These are phyloP conservation scores for Athelia sp. DNA, from an alignment of 1,284 basidiomycete genomes.

Conservation along the genomic window DNA sequence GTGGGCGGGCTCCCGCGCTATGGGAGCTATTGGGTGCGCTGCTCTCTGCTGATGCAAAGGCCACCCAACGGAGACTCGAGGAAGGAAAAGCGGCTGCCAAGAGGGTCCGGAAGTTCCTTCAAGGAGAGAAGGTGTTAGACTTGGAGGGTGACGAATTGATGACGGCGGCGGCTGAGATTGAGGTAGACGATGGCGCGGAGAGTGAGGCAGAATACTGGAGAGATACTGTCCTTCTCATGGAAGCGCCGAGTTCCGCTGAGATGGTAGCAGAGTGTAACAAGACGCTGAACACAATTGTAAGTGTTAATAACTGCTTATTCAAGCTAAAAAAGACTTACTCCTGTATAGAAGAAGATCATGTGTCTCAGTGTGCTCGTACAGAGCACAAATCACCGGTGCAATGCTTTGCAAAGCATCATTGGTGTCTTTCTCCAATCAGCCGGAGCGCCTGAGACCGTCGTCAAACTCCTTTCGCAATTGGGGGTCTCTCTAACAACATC, in stretches of 20 bases:
- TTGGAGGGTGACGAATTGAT: constrained; percentile 1
- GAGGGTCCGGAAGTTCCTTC: not conserved
- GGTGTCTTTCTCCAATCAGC: too few species aligned
- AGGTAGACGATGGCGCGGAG: not conserved
- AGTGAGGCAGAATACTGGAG: not conserved
- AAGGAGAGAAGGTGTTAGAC: not conserved
- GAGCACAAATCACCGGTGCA: too few species aligned
- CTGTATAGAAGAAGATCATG: not conserved
- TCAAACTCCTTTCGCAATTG: constrained; percentile 5
- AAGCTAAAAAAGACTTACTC: too few species aligned
- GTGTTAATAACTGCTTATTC: not conserved
- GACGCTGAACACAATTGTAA: not conserved
- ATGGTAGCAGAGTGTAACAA: not conserved
- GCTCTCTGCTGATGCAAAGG: not conserved
- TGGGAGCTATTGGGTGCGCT: constrained; percentile 6
- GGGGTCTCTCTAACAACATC: constrained; percentile 5
- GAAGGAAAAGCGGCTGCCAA: too few species aligned
- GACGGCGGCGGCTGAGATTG: not conserved
- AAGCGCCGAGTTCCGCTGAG: not conserved
- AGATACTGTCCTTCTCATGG: not conserved
- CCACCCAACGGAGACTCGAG: not conserved
- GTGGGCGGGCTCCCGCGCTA: constrained; percentile 6
- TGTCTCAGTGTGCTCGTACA: too few species aligned
- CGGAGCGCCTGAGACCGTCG: constrained; percentile 4
- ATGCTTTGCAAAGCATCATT: too few species aligned